Evolutionary conservation across 2,329 filamentous ascomycete genomes (phyloP).

Genomic region (Penicillium sp.): DNA sequence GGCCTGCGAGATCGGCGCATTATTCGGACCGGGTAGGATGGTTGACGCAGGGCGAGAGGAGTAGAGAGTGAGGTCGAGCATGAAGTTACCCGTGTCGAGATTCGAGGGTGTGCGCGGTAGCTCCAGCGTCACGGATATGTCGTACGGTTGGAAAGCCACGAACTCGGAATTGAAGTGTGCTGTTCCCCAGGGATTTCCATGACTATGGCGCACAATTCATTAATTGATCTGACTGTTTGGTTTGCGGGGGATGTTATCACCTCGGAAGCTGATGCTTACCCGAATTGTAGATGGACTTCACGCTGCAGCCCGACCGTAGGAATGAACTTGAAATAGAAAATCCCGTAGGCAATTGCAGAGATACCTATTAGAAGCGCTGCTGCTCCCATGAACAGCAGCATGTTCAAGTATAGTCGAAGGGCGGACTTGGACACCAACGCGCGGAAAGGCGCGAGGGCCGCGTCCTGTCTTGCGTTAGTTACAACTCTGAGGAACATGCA

Average conservation of each 20-base stretch:
- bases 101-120: conserved; percentile 79
- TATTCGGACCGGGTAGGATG: conserved; percentile 28
- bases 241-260: background rate
- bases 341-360: conserved; percentile 60
- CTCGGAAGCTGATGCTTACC: conserved; percentile 40
- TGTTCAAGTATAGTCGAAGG: conserved; percentile 64
- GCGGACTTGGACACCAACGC: conserved; percentile 60
- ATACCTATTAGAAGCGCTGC: conserved; percentile 57
- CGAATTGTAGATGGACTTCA: conserved; percentile 66
- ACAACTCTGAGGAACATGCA: background rate
- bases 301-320: conserved; percentile 63
- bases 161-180: conserved; percentile 54
- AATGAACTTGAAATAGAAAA: conserved; percentile 69
- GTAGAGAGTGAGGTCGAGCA: conserved; percentile 77
- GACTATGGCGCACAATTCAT: conserved; percentile 26
- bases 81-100: conserved; percentile 81
- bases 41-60: conserved; percentile 44
- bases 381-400: conserved; percentile 53
- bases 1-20: conserved; percentile 59
- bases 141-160: conserved; percentile 75
- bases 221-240: background rate
- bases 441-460: conserved; percentile 54
- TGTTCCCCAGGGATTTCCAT: conserved; percentile 54
- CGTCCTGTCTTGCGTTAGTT: conserved; percentile 46
- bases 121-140: conserved; percentile 71